A percentile compares a stretch with the other conserved stretches of the same genome.
Conservation (phyloP, 2,329 filamentous ascomycete genomes). For the Triangularia verruculosa region DNA sequence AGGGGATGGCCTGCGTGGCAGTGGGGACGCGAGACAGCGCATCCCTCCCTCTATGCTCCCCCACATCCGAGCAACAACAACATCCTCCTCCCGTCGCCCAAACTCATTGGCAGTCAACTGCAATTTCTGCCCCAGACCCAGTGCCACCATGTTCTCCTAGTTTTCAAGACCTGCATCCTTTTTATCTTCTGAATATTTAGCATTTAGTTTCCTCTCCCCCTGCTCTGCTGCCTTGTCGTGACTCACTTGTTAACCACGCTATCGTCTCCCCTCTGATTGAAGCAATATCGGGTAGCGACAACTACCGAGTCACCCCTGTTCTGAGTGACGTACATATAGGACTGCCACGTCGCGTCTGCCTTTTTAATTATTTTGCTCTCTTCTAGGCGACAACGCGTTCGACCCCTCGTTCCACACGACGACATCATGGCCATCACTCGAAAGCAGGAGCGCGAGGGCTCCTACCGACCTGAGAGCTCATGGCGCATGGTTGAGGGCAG, state of each 20-base stretch:
- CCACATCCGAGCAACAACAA: not conserved
- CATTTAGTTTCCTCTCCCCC: not conserved
- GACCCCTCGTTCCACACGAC: not conserved
- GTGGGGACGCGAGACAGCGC: not conserved
- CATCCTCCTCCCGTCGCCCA: not conserved
- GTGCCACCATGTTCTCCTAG: not conserved
- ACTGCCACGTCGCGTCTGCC: not conserved
- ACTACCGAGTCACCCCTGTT: not conserved
- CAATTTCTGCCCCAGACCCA: not conserved
- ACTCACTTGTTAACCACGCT: not conserved
- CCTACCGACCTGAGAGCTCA: slow-evolving; percentile 45
- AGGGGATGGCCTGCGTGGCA: not conserved
- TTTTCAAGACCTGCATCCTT: not conserved
- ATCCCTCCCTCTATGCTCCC: not conserved
- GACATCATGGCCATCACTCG: slow-evolving; percentile 19
- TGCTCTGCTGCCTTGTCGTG: not conserved
- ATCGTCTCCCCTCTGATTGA: not conserved
- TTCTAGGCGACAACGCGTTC: not conserved
- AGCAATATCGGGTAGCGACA: not conserved
- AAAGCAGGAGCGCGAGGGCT: slow-evolving; percentile 26
- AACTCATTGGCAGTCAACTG: not conserved
- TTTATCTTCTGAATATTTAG: too few species aligned
- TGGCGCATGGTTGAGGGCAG: slow-evolving; percentile 60
- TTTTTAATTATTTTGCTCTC: not conserved
- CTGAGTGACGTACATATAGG: not conserved